These are phyloP conservation scores for Crotalaria pallida DNA, from an alignment of 306 rosid genomes.

Conservation along the genomic window DNA sequence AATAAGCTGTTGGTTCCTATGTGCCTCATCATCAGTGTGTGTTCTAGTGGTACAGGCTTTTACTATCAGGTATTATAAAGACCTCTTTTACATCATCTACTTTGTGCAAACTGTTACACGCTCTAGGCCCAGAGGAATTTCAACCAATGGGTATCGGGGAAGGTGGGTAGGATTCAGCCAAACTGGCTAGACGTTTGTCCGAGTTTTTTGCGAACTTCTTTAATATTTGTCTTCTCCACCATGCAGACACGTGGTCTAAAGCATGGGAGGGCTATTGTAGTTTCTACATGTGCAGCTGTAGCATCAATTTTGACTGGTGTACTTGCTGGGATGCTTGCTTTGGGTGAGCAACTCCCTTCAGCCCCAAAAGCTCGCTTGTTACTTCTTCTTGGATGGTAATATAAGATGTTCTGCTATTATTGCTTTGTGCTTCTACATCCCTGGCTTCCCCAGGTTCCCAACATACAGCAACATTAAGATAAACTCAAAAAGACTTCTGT, in stretches of 20 bases:
- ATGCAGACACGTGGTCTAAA: conserved; percentile 82
- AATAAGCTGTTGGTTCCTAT: conserved; percentile 60
- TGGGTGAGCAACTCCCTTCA: conserved; percentile 81
- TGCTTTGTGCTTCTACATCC: not conserved
- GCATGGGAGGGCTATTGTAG: conserved; percentile 83
- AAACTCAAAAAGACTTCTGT: not conserved
- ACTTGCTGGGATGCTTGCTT: conserved; percentile 86
- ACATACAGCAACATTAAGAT: not conserved
- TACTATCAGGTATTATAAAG: conserved; percentile 61
- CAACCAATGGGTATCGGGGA: too few species aligned
- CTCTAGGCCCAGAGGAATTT: too few species aligned
- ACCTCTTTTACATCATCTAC: not conserved
- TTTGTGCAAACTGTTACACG: too few species aligned
- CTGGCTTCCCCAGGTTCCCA: not conserved
- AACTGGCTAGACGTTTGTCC: not conserved
- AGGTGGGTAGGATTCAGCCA: not conserved
- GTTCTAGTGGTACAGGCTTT: conserved; percentile 76
- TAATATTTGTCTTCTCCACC: conserved; percentile 3
- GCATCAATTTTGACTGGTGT: conserved; percentile 88
- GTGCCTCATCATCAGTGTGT: conserved; percentile 64
- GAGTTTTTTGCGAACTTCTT: not conserved
- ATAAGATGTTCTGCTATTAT: not conserved
- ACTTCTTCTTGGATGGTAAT: conserved; percentile 88
- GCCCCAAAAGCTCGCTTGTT: conserved; percentile 69
- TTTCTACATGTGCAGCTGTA: conserved; percentile 87